Evolutionary conservation across 495 filamentous ascomycete genomes (phyloP), one percentile per base, ranked within the genome.

Genomic region (Bombardia bombarda): DNA sequence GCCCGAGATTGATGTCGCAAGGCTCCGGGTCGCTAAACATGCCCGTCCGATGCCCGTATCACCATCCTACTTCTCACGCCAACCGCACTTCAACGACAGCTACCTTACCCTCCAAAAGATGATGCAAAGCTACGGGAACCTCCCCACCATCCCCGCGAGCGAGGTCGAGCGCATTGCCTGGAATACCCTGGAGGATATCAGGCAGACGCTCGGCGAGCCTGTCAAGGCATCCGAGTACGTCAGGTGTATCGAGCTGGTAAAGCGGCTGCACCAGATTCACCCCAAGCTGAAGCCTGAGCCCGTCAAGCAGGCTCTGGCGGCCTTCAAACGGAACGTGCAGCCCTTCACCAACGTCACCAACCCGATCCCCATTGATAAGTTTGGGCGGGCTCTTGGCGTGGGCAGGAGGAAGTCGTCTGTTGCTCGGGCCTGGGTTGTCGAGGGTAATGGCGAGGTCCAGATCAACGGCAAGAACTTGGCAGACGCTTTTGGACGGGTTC

Each of bases 31-130:
- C 8, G 25, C 25, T 22, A 18, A 18, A 21, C 23, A n/a, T 42
- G 79, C 85, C 43, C 85, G 92, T 40, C 68, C 93, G 20, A 68
- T 94, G 26, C 92, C 92, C 14, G 72, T 75, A 0, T 95, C 92
- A 7, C 83, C 86, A 2, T 87, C 90, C 35, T 99, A 97, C 67
- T 99, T 97, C 73, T 90, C 87, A 47, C 83, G 80, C 24, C 83
- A 77, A 30, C 84, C 89, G 3, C 68, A 72, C 26, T 96, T 93
- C 72, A 90, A 82, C 66, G 92, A 99, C 63, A 76, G 84, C 58
- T 74, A 85, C 52, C 75, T 99, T 46, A 58, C 62, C 2, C 73
- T 99, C 12, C 76, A 87, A 51, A 58, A 73, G 8, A 73, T 97
- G 17, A 64, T 84, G 40, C 77, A 76, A 24, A 79, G 76, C 58